Conservation (phyloP, 2,329 filamentous ascomycete species). For the Camillea tinctor region DNA sequence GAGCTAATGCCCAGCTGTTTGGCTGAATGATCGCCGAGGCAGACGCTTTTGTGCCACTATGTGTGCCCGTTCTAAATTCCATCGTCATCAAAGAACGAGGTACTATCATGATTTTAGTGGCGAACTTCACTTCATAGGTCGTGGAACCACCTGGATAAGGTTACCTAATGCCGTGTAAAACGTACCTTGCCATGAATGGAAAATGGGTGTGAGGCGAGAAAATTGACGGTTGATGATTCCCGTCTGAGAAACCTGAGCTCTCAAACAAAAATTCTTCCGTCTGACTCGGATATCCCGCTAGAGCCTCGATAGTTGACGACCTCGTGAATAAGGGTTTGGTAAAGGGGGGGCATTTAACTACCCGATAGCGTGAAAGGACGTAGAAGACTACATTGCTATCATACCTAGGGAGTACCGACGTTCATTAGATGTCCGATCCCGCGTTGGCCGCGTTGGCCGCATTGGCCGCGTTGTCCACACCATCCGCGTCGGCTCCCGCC, state of each 20-base stretch:
- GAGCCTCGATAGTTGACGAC: not conserved
- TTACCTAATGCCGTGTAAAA: not conserved
- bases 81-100: not conserved
- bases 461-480: too few relatives aligned
- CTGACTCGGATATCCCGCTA: not conserved
- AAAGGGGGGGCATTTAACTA: not conserved
- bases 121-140: not conserved
- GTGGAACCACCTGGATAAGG: not conserved
- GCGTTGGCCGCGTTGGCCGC: not conserved
- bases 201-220: not conserved
- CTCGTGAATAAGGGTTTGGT: not conserved
- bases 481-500: not conserved
- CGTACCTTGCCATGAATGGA: not conserved
- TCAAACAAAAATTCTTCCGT: not conserved
- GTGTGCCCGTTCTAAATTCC: not conserved
- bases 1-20: not conserved
- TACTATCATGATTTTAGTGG: not conserved
- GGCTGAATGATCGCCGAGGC: not conserved
- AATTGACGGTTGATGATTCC: not conserved
- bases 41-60: not conserved
- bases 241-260: not conserved
- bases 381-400: not conserved
- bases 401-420: not conserved
- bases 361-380: not conserved
- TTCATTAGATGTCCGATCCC: not conserved